Conservation (phyloP, 352 stramenopile species). For the Globisporangium canariense region DNA sequence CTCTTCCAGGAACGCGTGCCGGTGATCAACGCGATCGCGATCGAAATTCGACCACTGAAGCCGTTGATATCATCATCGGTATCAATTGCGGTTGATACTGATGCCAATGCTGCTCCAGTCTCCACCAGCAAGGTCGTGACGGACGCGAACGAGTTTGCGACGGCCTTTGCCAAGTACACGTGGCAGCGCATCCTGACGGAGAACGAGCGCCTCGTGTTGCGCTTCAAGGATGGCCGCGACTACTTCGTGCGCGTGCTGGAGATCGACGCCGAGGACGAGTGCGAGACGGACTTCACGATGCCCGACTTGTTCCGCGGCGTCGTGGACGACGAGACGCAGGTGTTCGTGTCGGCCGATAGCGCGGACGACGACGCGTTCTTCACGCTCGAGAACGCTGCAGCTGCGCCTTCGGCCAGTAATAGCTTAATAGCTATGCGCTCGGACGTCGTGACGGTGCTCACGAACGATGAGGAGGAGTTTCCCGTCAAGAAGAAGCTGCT, state of each 20-base stretch:
- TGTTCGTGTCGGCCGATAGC: constrained; percentile 61
- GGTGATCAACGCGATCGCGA: constrained; percentile 37
- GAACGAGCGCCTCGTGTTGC: constrained; percentile 72
- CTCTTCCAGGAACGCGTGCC: constrained; percentile 61
- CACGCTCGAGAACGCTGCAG: constrained; percentile 33
- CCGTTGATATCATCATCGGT: constrained; percentile 9
- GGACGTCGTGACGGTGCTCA: constrained; percentile 75
- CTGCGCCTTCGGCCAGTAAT: constrained; percentile 17
- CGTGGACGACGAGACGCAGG: constrained; percentile 54
- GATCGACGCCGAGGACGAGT: constrained; percentile 63
- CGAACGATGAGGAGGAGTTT: constrained; percentile 86
- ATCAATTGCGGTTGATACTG: constrained; percentile 17
- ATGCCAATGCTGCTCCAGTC: constrained; percentile 10
- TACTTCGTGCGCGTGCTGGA: constrained; percentile 76
- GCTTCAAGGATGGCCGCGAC: constrained; percentile 37
- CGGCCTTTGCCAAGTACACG: constrained; percentile 47
- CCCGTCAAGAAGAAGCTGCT: constrained; percentile 87
- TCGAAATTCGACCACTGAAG: constrained; percentile 67
- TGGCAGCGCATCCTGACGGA: constrained; percentile 71
- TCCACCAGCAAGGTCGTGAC: constrained; percentile 20
- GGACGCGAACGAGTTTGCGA: constrained; percentile 50
- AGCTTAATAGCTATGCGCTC: constrained; percentile 41
- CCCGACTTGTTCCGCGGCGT: constrained; percentile 71
- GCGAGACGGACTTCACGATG: constrained; percentile 85
- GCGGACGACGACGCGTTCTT: constrained; percentile 27